Evolutionary conservation across 148 eudicot species (phyloP), one percentile per base, ranked within the genome.

Genomic region (Chenopodium formosanum): DNA sequence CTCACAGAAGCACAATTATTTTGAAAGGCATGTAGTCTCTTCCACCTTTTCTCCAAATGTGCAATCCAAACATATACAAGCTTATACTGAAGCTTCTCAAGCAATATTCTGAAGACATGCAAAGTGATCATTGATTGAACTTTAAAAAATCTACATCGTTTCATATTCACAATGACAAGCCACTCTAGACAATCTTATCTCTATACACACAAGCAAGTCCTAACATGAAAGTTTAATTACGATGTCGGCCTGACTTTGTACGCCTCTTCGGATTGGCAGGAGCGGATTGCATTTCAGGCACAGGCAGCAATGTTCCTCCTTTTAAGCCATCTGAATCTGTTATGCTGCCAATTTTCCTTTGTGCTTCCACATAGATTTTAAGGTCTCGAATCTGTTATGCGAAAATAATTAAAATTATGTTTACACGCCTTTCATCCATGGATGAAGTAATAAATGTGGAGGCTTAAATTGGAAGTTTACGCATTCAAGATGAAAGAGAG

Each of bases 301-400:
- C 91, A 32, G 97, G 97, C 78, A 96, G 81, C 73, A 96, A 79
- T n/a, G 98, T 91, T 29, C 94, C 99, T 75, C 94, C 99, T 87
- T 86, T 94, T 65, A 92, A 78, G 81, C 87, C 91, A 74, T 91
- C 91, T 23, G 90, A 78, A 75, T 89, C 92, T 23, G 82, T 62
- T 88, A 86, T 89, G 85, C 70, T 87, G 20, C 88, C 83, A 44
- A 94, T 75, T 62, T 90, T 92, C 84, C 70, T 89, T 80, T 92
- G 95, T 73, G 98, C 97, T 91, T 91, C 89, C 62, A 97, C 58
- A 78, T 88, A 97, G 76, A 97, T 85, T 82, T 80, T 88, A 20
- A 94, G 74, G 85, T 94, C 98, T 87, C 99, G 85, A 14, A 97
- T 94, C 99, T 97, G 91, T 58, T 67, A 78, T 73, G 67, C 20